Percentiles rank a stretch among this genome's conserved stretches.
Conservation (phyloP, 2,329 filamentous ascomycete species). For the Metarhizium robertsii region DNA sequence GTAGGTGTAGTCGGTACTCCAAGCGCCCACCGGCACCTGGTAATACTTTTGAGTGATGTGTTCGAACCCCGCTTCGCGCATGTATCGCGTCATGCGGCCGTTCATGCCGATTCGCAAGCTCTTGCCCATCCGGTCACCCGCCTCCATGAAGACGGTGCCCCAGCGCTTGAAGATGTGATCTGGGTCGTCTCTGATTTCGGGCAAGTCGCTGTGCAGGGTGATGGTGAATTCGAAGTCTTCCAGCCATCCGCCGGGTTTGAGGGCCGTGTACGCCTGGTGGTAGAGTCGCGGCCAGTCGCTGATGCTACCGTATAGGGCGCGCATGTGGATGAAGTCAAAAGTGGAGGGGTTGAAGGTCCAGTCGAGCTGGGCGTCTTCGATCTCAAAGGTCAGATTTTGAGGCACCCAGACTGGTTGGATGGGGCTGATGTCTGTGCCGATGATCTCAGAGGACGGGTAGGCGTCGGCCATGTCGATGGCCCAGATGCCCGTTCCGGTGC, state of each 20-base stretch:
- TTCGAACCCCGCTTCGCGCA: constrained; percentile 16
- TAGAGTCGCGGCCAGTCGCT: constrained; percentile 46
- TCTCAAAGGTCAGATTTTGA: constrained; percentile 13
- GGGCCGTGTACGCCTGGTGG: constrained; percentile 37
- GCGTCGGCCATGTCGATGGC: constrained; percentile 41
- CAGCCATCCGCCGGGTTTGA: constrained; percentile 45
- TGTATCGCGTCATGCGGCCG: constrained; percentile 12
- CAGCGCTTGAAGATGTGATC: constrained; percentile 19
- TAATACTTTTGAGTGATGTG: constrained; percentile 7
- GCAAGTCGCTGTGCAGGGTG: not conserved
- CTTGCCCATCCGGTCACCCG: constrained; percentile 14
- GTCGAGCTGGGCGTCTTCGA: constrained; percentile 22
- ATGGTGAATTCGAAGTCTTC: constrained; percentile 18
- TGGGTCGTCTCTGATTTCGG: constrained; percentile 12
- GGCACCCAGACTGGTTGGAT: constrained; percentile 44
- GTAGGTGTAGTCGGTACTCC: constrained; percentile 9
- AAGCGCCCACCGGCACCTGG: constrained; percentile 8
- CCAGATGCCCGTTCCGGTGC: constrained; percentile 50
- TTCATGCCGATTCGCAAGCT: constrained; percentile 13
- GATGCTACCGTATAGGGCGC: constrained; percentile 46
- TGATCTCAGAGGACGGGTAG: constrained; percentile 32
- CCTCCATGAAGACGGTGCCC: constrained; percentile 15
- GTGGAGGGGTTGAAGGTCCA: constrained; percentile 21
- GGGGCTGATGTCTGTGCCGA: constrained; percentile 46
- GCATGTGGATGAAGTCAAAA: constrained; percentile 53